phyloP scores from a whole-genome alignment of 257 asterid species.

The Jacaranda copaia region DNA sequence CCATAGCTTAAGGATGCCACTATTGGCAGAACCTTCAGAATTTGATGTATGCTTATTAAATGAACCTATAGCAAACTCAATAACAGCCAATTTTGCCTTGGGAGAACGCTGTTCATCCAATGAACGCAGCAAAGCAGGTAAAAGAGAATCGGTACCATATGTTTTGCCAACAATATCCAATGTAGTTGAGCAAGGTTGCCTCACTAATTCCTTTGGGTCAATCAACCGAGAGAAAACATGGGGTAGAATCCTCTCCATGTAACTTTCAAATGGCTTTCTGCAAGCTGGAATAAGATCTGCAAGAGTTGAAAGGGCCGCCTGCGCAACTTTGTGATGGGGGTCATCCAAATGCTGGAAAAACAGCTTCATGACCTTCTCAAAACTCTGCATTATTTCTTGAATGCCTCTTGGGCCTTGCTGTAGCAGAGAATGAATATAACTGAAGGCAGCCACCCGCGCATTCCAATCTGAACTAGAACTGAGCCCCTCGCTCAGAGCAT shows the following conservation, averaged over 20 bases:
- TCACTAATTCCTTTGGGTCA: slow-evolving; percentile 95
- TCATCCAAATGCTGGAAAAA: slow-evolving; percentile 99
- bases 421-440: slow-evolving; percentile 71
- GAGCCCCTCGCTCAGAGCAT: slow-evolving; percentile 92
- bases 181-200: slow-evolving; percentile 95
- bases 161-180: slow-evolving; percentile 92
- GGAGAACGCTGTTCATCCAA: slow-evolving; percentile 99
- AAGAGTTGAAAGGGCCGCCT: slow-evolving; percentile 97
- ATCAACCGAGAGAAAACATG: slow-evolving; percentile 97
- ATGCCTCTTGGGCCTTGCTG: slow-evolving; percentile 94
- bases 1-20: slow-evolving; percentile 95
- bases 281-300: slow-evolving; percentile 97
- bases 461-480: slow-evolving; percentile 96
- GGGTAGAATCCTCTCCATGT: slow-evolving; percentile 96
- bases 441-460: slow-evolving; percentile 95
- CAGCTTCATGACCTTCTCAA: slow-evolving; percentile 98
- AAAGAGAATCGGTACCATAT: slow-evolving; percentile 88
- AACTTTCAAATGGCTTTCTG: slow-evolving; percentile 94
- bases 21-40: slow-evolving; percentile 83
- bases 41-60: slow-evolving; percentile 81
- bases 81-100: slow-evolving; percentile 96
- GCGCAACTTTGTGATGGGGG: slow-evolving; percentile 99
- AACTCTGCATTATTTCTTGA: slow-evolving; percentile 94
- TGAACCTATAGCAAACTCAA: slow-evolving; percentile 92
- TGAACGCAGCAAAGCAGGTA: slow-evolving; percentile 95